Evolutionary conservation across 345 rosid species (phyloP).

Genomic region (Gossypium australe): DNA sequence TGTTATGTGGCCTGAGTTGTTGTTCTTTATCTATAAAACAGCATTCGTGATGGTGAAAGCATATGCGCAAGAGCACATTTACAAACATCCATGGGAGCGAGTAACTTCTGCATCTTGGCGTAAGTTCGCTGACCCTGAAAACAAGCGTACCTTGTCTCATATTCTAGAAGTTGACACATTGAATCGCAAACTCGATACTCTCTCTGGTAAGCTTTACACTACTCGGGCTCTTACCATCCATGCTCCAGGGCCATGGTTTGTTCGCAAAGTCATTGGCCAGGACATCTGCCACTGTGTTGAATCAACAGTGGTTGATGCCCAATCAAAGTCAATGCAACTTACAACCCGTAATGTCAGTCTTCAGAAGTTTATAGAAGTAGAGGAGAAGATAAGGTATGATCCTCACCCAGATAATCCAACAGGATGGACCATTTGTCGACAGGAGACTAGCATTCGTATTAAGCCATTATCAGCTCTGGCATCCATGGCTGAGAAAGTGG

Average conservation of each 20-base stretch:
- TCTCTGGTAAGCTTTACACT: constrained; percentile 71
- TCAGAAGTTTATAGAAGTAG: constrained; percentile 83
- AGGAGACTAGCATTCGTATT: constrained; percentile 83
- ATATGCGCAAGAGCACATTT: constrained; percentile 78
- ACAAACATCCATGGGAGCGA: constrained; percentile 97
- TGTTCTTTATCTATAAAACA: background rate
- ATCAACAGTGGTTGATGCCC: constrained; percentile 82
- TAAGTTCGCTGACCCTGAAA: constrained; percentile 87
- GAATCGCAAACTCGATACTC: constrained; percentile 58
- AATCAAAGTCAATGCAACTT: constrained; percentile 77
- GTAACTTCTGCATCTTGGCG: constrained; percentile 99
- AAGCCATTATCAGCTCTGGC: constrained; percentile 87
- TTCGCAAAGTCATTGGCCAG: constrained; percentile 76
- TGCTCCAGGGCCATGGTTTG: constrained; percentile 94
- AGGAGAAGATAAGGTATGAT: constrained; percentile 74
- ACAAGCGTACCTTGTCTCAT: constrained; percentile 75
- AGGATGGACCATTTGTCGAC: constrained; percentile 76
- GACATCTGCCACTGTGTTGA: constrained; percentile 93
- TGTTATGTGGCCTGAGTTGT: constrained; percentile 5
- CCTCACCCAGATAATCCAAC: constrained; percentile 87
- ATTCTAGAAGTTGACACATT: constrained; percentile 83
- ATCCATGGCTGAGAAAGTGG: constrained; percentile 96
- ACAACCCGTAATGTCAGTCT: constrained; percentile 78
- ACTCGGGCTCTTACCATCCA: constrained; percentile 84
- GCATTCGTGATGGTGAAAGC: constrained; percentile 58